Conservation (phyloP, 1,139 yeast species). For the Taphrina betulina region DNA sequence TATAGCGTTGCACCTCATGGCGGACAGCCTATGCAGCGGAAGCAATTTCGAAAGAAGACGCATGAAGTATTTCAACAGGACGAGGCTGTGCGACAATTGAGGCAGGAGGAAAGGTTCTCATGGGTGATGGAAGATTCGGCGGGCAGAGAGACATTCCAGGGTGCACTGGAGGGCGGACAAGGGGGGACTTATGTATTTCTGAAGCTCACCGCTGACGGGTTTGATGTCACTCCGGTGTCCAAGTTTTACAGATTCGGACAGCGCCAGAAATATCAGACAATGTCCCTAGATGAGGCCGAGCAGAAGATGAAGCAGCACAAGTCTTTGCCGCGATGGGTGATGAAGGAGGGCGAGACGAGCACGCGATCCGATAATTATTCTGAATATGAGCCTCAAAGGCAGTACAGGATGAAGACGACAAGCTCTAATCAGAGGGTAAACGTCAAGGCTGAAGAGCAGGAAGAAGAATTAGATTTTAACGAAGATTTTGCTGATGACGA, state of each 20-base stretch:
- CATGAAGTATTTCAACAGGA: constrained; percentile 77
- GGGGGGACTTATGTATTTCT: constrained; percentile 82
- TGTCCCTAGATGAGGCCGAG: constrained; percentile 95
- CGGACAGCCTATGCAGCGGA: constrained; percentile 66
- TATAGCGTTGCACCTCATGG: constrained; percentile 82
- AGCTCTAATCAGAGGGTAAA: constrained; percentile 10
- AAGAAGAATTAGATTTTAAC: constrained; percentile 89
- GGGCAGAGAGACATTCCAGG: constrained; percentile 91
- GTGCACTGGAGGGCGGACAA: constrained; percentile 92
- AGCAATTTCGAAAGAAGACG: constrained; percentile 72
- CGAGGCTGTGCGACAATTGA: constrained; percentile 73
- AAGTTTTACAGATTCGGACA: constrained; percentile 92
- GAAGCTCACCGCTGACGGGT: constrained; percentile 36
- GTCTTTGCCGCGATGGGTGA: constrained; percentile 85
- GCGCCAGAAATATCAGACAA: constrained; percentile 86
- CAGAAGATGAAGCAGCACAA: constrained; percentile 53
- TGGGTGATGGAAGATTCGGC: constrained; percentile 98
- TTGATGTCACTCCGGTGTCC: constrained; percentile 48
- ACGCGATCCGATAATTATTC: constrained; percentile 33
- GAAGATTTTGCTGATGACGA: constrained; percentile 99
- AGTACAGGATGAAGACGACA: constrained; percentile 29
- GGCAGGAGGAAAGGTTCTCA: constrained; percentile 95
- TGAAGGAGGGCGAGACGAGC: constrained; percentile 54
- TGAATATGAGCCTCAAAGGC: constrained; percentile 23
- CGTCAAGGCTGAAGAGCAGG: constrained; percentile 45